Evolutionary conservation across 2,329 filamentous ascomycete genomes (phyloP), one percentile per base, ranked within the genome.

Genomic region (Sarocladiaceae sp.): DNA sequence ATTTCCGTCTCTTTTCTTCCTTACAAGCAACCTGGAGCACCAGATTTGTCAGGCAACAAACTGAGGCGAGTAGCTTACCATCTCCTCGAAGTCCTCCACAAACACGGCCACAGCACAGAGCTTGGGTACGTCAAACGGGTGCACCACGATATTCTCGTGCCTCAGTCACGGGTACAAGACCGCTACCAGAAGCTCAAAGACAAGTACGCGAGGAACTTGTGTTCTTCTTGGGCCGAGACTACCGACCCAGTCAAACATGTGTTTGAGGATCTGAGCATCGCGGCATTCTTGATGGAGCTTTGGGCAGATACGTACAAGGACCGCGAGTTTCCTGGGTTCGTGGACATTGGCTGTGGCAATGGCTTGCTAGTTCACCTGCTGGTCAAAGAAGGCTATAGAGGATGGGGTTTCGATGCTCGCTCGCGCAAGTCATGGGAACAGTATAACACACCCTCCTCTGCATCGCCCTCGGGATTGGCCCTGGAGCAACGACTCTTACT

Each of bases 291-390:
- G 43, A 87, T 97, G 20, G 90, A 96, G 67, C 68, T 97, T 2
- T 98, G 93, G 93, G 66, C 69, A 11, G 80, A 84, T 47, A 91
- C 95, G 82, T 97, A 97, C 59, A 58, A 54, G 29, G 59, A 58
- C 53, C 32, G 58, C 58, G 33, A 47, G 0, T 96, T 95, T 54
- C 87, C 88, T 0, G 90, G 91, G 1, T 98, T 97, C 56, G 86
- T 96, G 16, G 93, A 98, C 57, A 88, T 98, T 35, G 93, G 91
- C 4, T 97, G 93, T 58, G 93, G 93, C 2, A 98, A 97, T 57
- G 93, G 93, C 1, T 70, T 98, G 3, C 75, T 98, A 1, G 87
- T 95, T 6, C 79, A 94, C 58, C 78, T 98, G 29, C 75, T 98
- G 4, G 73, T 81, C 12, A 68, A 75, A 47, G 90, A 97, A 64